A percentile compares a stretch with the other conserved stretches of the same genome.
phyloP scores from a whole-genome alignment of 2,329 filamentous ascomycete species.

The Camptophora hylomeconis region DNA sequence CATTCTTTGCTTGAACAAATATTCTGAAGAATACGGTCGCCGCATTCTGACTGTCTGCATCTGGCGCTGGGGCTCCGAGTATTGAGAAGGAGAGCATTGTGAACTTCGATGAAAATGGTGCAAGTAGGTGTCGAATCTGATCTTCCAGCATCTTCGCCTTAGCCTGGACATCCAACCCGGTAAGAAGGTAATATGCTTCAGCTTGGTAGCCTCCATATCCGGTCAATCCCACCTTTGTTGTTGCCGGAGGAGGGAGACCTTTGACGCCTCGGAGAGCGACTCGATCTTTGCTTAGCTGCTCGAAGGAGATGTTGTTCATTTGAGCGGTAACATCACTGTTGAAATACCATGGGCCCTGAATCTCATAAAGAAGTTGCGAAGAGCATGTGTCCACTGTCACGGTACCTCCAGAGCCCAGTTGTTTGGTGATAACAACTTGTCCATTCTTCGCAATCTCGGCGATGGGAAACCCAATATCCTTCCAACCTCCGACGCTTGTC shows the following conservation, averaged over 20 bases:
- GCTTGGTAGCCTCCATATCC: slow-evolving; percentile 35
- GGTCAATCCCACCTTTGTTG: slow-evolving; percentile 38
- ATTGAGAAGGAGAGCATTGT: slow-evolving; percentile 21
- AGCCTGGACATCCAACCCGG: slow-evolving; percentile 31
- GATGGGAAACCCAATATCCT: slow-evolving; percentile 34
- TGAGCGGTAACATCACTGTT: slow-evolving; percentile 45
- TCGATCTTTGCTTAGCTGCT: slow-evolving; percentile 36
- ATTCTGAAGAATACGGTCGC: slow-evolving; percentile 30
- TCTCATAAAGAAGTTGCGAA: slow-evolving; percentile 41
- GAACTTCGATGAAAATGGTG: slow-evolving; percentile 22
- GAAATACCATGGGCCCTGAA: slow-evolving; percentile 43
- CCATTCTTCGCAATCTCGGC: slow-evolving; percentile 31
- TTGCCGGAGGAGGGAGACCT: slow-evolving; percentile 33
- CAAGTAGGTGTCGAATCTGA: slow-evolving; percentile 29
- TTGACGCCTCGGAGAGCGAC: slow-evolving; percentile 34
- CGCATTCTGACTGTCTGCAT: slow-evolving; percentile 29
- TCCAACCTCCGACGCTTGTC: slow-evolving; percentile 24
- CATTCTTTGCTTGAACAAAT: slow-evolving; percentile 32
- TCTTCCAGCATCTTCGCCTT: slow-evolving; percentile 35
- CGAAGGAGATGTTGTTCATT: slow-evolving; percentile 38
- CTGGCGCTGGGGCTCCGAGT: slow-evolving; percentile 19
- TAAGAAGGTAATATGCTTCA: slow-evolving; percentile 32
- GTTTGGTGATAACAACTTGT: slow-evolving; percentile 31
- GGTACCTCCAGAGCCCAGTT: slow-evolving; percentile 27
- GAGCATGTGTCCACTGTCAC: slow-evolving; percentile 38